phyloP scores from a whole-genome alignment of 1,284 basidiomycete species.

The Ganoderma sp. region DNA sequence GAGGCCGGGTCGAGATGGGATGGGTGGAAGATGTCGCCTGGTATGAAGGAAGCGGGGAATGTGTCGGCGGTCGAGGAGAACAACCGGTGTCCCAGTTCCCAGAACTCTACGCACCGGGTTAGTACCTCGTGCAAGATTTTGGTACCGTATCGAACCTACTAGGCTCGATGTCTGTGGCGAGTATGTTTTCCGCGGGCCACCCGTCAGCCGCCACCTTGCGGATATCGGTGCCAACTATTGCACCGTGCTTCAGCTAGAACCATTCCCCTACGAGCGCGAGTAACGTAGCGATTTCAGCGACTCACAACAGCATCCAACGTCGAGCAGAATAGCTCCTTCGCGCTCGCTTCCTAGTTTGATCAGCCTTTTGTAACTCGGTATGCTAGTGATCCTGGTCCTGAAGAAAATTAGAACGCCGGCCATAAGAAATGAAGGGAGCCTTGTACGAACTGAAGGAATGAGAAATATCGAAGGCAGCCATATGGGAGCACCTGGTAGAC shows the following conservation, averaged over 20 bases:
- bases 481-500: not conserved
- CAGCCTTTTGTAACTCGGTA: constrained; percentile 49
- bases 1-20: constrained; percentile 36
- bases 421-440: not conserved
- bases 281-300: not conserved
- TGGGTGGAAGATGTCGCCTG: constrained; percentile 39
- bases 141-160: constrained; percentile 33
- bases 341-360: constrained; percentile 46
- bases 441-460: not conserved
- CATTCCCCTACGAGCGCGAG: not conserved
- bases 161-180: constrained; percentile 44
- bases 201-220: constrained; percentile 49
- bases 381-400: constrained; percentile 41
- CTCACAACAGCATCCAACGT: constrained; percentile 56
- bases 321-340: constrained; percentile 51
- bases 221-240: constrained; percentile 48
- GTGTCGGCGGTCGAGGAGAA: constrained; percentile 43
- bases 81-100: constrained; percentile 40
- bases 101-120: constrained; percentile 31
- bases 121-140: not conserved
- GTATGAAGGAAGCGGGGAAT: constrained; percentile 46
- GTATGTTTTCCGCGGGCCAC: constrained; percentile 40
- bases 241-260: no score
- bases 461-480: constrained; percentile 6
- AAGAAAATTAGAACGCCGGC: not conserved